Conservation (phyloP, 805 yeast species). For the Wickerhamomyces ciferrii region DNA sequence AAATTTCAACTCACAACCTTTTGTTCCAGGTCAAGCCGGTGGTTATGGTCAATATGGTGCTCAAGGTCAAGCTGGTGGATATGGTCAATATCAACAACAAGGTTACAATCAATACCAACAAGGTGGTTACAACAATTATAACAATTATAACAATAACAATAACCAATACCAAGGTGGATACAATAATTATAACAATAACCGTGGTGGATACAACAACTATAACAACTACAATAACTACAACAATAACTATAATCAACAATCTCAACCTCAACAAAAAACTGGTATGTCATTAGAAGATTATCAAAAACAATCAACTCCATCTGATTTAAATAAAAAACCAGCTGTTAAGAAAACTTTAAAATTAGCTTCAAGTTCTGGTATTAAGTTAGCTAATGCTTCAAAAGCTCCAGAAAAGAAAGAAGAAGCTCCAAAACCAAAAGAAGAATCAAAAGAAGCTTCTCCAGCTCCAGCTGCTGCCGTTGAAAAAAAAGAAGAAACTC, state of each 20-base stretch:
- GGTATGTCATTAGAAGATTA: slow-evolving; percentile 81
- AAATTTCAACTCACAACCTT: slow-evolving; percentile 27
- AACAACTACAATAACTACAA: slow-evolving; percentile 1
- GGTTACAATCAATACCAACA: slow-evolving; percentile 25
- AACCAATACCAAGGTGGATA: slow-evolving; percentile 15
- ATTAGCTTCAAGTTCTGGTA: slow-evolving; percentile 58
- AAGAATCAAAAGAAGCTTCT: slow-evolving; percentile 21
- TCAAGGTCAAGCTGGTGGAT: slow-evolving; percentile 17
- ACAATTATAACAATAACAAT: slow-evolving; percentile 20
- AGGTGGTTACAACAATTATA: slow-evolving; percentile 22
- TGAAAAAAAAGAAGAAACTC: slow-evolving; percentile 19
- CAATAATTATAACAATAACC: slow-evolving; percentile 26
- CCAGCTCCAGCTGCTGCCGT: slow-evolving; percentile 24
- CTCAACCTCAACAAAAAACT: slow-evolving; percentile 27
- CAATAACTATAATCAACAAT: slow-evolving; percentile 12
- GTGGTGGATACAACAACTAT: slow-evolving; percentile 11
- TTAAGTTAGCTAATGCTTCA: slow-evolving; percentile 53
- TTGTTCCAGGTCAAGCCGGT: slow-evolving; percentile 27
- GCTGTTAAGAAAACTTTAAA: slow-evolving; percentile 64
- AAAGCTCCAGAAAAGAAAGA: slow-evolving; percentile 31
- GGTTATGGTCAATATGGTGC: slow-evolving; percentile 17
- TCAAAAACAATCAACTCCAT: slow-evolving; percentile 48
- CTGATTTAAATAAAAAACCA: slow-evolving; percentile 35
- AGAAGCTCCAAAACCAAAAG: slow-evolving; percentile 17
- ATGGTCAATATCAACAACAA: slow-evolving; percentile 21